These are phyloP conservation scores for Trypanosoma avium DNA, from an alignment of 208 protist species.

Conservation along the genomic window DNA sequence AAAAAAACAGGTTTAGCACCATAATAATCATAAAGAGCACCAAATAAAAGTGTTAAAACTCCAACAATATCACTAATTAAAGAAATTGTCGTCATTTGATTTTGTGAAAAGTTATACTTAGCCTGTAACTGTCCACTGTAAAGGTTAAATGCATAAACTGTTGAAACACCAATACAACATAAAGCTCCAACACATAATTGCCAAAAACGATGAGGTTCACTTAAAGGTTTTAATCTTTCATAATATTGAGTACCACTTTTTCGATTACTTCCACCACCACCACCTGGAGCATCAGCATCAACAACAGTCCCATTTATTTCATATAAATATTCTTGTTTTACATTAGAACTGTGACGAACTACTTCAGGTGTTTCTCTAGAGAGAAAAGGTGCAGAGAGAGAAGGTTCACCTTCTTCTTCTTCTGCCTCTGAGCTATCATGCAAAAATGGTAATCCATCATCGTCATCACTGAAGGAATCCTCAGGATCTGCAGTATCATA, in stretches of 20 bases:
- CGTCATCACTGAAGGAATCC: not conserved
- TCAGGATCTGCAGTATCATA: not conserved
- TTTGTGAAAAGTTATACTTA: slow-evolving; percentile 73
- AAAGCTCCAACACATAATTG: slow-evolving; percentile 55
- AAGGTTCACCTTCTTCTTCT: not conserved
- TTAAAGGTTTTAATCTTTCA: not conserved
- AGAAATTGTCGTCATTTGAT: slow-evolving; percentile 72
- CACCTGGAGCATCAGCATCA: not conserved
- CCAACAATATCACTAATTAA: slow-evolving; percentile 48
- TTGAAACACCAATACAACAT: slow-evolving; percentile 64
- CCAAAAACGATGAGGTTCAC: slow-evolving; percentile 65
- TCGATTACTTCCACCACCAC: not conserved
- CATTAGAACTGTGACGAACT: no score
- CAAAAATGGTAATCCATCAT: not conserved
- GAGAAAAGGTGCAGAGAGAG: no score
- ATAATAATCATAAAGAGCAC: slow-evolving; percentile 72
- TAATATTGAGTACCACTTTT: not conserved
- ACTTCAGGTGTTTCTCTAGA: no score
- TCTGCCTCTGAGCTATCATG: slow-evolving; percentile 2
- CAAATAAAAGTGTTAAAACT: slow-evolving; percentile 57
- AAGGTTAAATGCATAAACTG: slow-evolving; percentile 73
- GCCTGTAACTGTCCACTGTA: slow-evolving; percentile 69
- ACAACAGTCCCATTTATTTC: not conserved
- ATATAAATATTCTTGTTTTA: no score
- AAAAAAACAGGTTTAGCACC: slow-evolving; percentile 70